Conservation (phyloP, 345 rosid species). For the Arabis alpina region DNA sequence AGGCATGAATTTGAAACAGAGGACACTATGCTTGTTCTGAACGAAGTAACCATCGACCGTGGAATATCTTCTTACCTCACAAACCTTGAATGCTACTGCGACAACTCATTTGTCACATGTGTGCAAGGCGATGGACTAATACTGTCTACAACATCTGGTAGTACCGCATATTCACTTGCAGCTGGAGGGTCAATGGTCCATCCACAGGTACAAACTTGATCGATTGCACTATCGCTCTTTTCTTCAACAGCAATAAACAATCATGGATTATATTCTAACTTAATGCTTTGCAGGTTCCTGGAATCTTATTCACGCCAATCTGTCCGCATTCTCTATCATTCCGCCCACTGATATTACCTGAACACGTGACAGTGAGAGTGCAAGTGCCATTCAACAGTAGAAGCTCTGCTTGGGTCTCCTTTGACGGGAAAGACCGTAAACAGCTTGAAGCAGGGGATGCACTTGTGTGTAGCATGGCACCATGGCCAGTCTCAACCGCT, state of each 20-base stretch:
- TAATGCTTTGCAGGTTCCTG: slow-evolving; percentile 76
- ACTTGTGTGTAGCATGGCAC: slow-evolving; percentile 95
- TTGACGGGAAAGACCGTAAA: slow-evolving; percentile 94
- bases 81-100: slow-evolving; percentile 96
- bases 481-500: slow-evolving; percentile 98
- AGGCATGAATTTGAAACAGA: slow-evolving; percentile 73
- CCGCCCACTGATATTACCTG: slow-evolving; percentile 94
- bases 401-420: slow-evolving; percentile 92
- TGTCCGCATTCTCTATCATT: slow-evolving; percentile 98
- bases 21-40: slow-evolving; percentile 78
- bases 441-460: slow-evolving; percentile 86
- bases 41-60: slow-evolving; percentile 99
- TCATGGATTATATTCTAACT: slow-evolving; percentile 17
- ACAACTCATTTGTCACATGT: slow-evolving; percentile 89
- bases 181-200: slow-evolving; percentile 99
- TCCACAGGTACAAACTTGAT: slow-evolving; percentile 72
- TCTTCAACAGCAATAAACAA: too few species aligned
- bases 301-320: slow-evolving; percentile 93
- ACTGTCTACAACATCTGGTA: slow-evolving; percentile 95
- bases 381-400: slow-evolving; percentile 94
- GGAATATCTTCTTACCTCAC: slow-evolving; percentile 95
- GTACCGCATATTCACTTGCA: slow-evolving; percentile 98
- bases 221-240: background rate
- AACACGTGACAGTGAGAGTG: slow-evolving; percentile 85
- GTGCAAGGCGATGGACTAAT: slow-evolving; percentile 99